Conservation (phyloP, 2,329 filamentous ascomycete species). For the Trichoderma semiorbis region DNA sequence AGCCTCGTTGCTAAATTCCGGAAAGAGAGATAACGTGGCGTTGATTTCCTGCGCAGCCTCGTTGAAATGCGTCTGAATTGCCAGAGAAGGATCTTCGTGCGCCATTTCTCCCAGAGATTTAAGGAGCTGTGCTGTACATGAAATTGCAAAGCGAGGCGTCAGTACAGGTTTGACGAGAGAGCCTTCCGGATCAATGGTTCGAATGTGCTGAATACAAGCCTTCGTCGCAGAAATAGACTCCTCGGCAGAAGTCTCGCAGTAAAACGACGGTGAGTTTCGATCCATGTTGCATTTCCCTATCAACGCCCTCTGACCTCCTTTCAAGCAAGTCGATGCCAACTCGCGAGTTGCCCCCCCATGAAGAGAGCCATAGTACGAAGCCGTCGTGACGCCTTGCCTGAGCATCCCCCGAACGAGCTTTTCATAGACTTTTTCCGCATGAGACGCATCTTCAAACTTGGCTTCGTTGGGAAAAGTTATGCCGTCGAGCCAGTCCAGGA, state of each 20-base stretch:
- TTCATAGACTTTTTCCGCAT: conserved; percentile 52
- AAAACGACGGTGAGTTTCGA: conserved; percentile 53
- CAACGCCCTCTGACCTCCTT: conserved; percentile 55
- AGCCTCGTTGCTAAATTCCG: conserved; percentile 52
- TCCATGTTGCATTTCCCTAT: conserved; percentile 63
- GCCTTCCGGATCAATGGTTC: conserved; percentile 41
- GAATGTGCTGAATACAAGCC: conserved; percentile 47
- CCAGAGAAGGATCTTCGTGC: conserved; percentile 43
- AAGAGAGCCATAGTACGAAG: conserved; percentile 56
- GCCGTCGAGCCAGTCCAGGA: conserved; percentile 61
- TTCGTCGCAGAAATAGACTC: conserved; percentile 48
- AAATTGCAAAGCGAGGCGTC: conserved; percentile 60
- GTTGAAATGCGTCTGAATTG: conserved; percentile 66
- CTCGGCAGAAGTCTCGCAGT: conserved; percentile 45
- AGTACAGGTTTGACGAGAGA: conserved; percentile 48
- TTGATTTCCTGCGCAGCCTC: conserved; percentile 59
- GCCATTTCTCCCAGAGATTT: conserved; percentile 54
- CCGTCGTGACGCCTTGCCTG: conserved; percentile 59
- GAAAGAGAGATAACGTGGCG: conserved; percentile 54
- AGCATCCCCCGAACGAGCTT: conserved; percentile 56
- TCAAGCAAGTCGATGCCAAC: conserved; percentile 51
- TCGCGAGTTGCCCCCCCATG: conserved; percentile 56
- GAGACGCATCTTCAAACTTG: conserved; percentile 51
- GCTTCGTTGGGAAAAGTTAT: conserved; percentile 64
- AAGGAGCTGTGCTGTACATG: conserved; percentile 54